Percentiles rank a stretch among this genome's conserved stretches.
These are phyloP conservation scores for Aspergillus kassunensis DNA, from an alignment of 495 filamentous ascomycete genomes.

Conservation along the genomic window DNA sequence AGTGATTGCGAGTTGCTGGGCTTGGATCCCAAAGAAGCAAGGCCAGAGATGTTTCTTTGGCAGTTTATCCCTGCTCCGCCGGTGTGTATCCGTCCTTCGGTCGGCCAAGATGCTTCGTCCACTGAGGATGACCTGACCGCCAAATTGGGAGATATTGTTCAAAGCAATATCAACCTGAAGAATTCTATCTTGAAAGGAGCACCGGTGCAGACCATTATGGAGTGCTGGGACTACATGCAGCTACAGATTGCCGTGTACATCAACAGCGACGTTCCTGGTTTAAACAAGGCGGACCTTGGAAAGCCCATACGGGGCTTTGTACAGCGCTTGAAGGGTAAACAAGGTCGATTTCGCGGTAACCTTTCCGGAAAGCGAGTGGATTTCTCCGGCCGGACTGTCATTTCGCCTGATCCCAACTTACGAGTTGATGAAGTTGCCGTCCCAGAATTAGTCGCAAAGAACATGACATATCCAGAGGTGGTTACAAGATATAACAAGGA, in stretches of 20 bases:
- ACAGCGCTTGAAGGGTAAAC: constrained; percentile 93
- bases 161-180: constrained; percentile 79
- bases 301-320: constrained; percentile 89
- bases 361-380: constrained; percentile 97
- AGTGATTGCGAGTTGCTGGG: constrained; percentile 88
- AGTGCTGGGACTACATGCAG: constrained; percentile 97
- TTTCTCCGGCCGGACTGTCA: constrained; percentile 95
- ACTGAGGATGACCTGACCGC: constrained; percentile 96
- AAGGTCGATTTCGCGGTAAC: constrained; percentile 95
- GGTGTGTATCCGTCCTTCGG: constrained; percentile 88
- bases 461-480: constrained; percentile 89
- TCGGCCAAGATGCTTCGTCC: constrained; percentile 82
- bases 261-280: constrained; percentile 90
- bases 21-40: constrained; percentile 77
- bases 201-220: constrained; percentile 85
- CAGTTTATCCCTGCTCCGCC: constrained; percentile 92
- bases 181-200: constrained; percentile 75
- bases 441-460: constrained; percentile 83
- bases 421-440: constrained; percentile 92
- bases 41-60: constrained; percentile 98
- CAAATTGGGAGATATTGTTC: constrained; percentile 89
- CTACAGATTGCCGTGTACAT: constrained; percentile 95
- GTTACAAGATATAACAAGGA: constrained; percentile 78
- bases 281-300: constrained; percentile 68
- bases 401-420: constrained; percentile 93